These are phyloP conservation scores for Vanderwaltozyma tropicalis DNA, from an alignment of 805 yeast genomes.

Conservation along the genomic window DNA sequence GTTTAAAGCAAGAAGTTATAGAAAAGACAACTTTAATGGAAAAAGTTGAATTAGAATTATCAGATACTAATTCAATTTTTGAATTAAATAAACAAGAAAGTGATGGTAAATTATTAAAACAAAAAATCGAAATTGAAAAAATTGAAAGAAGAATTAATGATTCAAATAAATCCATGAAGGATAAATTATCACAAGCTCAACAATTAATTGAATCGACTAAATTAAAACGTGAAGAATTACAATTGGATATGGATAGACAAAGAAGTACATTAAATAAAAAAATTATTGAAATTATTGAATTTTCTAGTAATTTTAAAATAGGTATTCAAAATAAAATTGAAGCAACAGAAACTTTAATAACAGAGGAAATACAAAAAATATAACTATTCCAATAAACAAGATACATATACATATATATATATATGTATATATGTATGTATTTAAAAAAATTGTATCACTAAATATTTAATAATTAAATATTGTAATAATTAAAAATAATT, in stretches of 20 bases:
- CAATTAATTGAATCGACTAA: conserved; percentile 41
- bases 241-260: conserved; percentile 37
- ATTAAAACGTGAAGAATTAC: conserved; percentile 42
- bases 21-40: conserved; percentile 51
- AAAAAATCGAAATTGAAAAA: conserved; percentile 56
- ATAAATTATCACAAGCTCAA: conserved; percentile 39
- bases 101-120: conserved; percentile 37
- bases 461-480: too few relatives aligned
- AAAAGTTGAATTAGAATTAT: conserved; percentile 44
- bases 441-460: too few relatives aligned
- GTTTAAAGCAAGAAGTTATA: conserved; percentile 41
- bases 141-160: conserved; percentile 31
- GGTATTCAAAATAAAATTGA: conserved; percentile 38
- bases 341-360: conserved; percentile 1
- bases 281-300: conserved; percentile 48
- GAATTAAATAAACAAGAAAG: conserved; percentile 46
- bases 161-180: conserved; percentile 18
- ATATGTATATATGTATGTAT: too few relatives aligned
- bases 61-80: conserved; percentile 40
- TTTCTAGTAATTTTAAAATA: conserved; percentile 53
- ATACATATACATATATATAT: too few relatives aligned
- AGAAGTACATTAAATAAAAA: conserved; percentile 42
- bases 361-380: background rate
- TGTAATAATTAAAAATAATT: too few relatives aligned
- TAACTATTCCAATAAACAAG: background rate